Percentiles rank a stretch among this genome's conserved stretches.
Evolutionary conservation across 2,329 filamentous ascomycete species (phyloP).

Genomic region (Xylaria sp.): DNA sequence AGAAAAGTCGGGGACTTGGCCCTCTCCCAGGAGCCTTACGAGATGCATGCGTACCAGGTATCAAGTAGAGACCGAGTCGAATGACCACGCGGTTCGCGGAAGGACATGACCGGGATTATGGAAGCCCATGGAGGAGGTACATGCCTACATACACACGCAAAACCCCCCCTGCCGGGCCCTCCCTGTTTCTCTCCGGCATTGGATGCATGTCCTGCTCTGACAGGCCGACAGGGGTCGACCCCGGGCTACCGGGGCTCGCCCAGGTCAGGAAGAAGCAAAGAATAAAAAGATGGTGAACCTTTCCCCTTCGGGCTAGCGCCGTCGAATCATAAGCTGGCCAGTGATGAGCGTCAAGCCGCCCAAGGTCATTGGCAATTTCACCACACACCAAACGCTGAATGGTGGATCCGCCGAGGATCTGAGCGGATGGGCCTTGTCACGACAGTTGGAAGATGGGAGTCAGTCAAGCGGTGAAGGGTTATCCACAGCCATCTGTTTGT

Average conservation of each 20-base stretch:
- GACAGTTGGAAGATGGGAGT: conserved; percentile 29
- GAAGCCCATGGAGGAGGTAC: conserved; percentile 23
- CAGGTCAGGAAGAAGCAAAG: conserved; percentile 19
- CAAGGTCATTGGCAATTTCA: conserved; percentile 27
- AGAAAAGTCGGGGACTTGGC: conserved; percentile 29
- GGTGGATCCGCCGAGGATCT: conserved; percentile 35
- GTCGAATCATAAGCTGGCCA: conserved; percentile 33
- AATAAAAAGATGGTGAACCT: conserved; percentile 29
- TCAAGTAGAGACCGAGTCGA: conserved; percentile 27
- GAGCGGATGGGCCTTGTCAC: conserved; percentile 32
- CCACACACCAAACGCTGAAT: conserved; percentile 33
- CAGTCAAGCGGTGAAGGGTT: conserved; percentile 37
- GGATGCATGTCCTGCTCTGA: conserved; percentile 31
- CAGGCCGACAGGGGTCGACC: conserved; percentile 15
- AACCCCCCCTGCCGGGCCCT: conserved; percentile 20
- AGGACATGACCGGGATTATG: conserved; percentile 21
- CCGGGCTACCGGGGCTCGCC: conserved; percentile 24
- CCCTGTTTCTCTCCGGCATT: conserved; percentile 30
- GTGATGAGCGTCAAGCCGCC: conserved; percentile 16
- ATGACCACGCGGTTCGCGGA: conserved; percentile 32
- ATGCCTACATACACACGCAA: conserved; percentile 7
- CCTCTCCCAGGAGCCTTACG: conserved; percentile 31
- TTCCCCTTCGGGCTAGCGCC: conserved; percentile 30
- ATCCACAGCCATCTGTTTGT: conserved; percentile 31
- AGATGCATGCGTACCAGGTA: conserved; percentile 25